These are phyloP conservation scores for Sphaerostilbella broomeana DNA, from an alignment of 2,329 filamentous ascomycete species.

Conservation along the genomic window DNA sequence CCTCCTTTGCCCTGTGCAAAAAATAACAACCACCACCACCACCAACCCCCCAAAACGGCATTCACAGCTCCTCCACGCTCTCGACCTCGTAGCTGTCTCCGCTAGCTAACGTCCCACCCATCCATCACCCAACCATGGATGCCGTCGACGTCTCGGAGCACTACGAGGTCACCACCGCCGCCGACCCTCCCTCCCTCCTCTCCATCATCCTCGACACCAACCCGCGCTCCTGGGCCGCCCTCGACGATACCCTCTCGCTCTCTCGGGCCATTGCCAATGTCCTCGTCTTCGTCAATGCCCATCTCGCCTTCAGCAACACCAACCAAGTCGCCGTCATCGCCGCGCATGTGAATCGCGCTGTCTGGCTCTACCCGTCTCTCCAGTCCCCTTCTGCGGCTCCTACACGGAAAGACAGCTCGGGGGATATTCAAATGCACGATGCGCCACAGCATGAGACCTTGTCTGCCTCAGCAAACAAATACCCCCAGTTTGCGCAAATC, in stretches of 20 bases:
- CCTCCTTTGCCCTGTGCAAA: too few species aligned
- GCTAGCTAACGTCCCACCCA: slow-evolving; percentile 14
- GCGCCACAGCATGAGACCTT: slow-evolving; percentile 28
- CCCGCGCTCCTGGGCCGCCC: slow-evolving; percentile 82
- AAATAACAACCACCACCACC: too few species aligned
- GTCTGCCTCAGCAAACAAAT: slow-evolving; percentile 68
- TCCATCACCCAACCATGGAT: slow-evolving; percentile 37
- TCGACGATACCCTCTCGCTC: slow-evolving; percentile 68
- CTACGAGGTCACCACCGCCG: slow-evolving; percentile 49
- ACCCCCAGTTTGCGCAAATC: slow-evolving; percentile 81
- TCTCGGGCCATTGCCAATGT: slow-evolving; percentile 80
- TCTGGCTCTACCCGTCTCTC: slow-evolving; percentile 75
- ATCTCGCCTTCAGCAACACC: slow-evolving; percentile 86
- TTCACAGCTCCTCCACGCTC: not conserved
- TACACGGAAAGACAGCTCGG: slow-evolving; percentile 28
- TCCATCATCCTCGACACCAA: slow-evolving; percentile 94
- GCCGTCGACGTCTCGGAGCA: slow-evolving; percentile 53
- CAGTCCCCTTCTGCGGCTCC: slow-evolving; percentile 18
- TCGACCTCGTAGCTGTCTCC: slow-evolving; percentile 29
- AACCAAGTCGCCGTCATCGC: slow-evolving; percentile 92
- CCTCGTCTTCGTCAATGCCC: slow-evolving; percentile 93
- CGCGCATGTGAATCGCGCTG: slow-evolving; percentile 76
- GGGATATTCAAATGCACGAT: slow-evolving; percentile 54
- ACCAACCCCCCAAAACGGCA: not conserved
- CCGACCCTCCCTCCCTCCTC: slow-evolving; percentile 70